Conservation (phyloP, 805 yeast species). For the Kuraishia cidri region DNA sequence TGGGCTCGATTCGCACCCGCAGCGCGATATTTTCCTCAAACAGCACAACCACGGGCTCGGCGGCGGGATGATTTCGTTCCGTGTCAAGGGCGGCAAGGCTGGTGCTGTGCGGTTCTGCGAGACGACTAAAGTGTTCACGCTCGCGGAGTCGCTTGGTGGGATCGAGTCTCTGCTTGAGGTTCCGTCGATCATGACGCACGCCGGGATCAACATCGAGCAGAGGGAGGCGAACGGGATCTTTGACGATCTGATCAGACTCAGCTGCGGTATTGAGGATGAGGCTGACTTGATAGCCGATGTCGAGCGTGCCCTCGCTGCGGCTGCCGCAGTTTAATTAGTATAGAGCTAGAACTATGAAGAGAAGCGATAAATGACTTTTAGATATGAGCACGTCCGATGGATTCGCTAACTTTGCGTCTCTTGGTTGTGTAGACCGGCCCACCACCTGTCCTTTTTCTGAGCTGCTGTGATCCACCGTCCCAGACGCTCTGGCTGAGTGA, state of each 20-base stretch:
- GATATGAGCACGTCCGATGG: background rate
- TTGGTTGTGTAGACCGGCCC: background rate
- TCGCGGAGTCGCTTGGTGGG: constrained; percentile 90
- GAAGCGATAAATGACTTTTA: background rate
- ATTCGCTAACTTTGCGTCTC: background rate
- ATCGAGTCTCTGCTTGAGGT: constrained; percentile 80
- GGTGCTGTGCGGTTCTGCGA: constrained; percentile 72
- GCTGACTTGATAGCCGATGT: constrained; percentile 70
- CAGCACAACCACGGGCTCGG: constrained; percentile 85
- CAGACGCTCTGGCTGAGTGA: no score
- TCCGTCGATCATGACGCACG: constrained; percentile 89
- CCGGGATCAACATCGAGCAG: constrained; percentile 73
- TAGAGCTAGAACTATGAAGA: background rate
- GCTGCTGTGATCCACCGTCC: no score
- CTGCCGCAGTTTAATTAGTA: constrained; percentile 9
- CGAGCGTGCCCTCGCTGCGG: constrained; percentile 51
- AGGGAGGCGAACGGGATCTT: constrained; percentile 76
- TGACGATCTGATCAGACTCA: constrained; percentile 74
- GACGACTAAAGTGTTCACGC: constrained; percentile 65
- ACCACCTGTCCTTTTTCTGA: no score
- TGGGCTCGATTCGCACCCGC: constrained; percentile 59
- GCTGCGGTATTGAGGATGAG: constrained; percentile 81
- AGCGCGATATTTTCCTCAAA: constrained; percentile 51
- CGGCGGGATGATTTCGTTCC: constrained; percentile 88
- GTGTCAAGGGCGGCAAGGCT: constrained; percentile 74